A percentile compares a stretch with the other conserved stretches of the same genome.
phyloP scores from a whole-genome alignment of 2,329 filamentous ascomycete genomes.

The Claviceps paspali region DNA sequence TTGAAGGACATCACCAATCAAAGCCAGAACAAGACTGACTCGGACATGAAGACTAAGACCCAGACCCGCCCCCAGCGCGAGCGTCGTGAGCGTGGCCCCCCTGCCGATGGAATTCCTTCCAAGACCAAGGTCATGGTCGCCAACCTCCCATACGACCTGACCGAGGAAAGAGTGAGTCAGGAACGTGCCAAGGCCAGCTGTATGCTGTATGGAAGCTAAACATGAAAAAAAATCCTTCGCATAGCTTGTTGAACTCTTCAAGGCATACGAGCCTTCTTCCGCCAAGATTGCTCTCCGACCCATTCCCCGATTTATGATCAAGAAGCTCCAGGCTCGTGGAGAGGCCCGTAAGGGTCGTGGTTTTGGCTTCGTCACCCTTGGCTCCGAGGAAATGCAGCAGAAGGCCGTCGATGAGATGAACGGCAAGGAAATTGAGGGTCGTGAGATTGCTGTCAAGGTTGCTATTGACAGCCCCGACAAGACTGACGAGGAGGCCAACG shows the following conservation, averaged over 20 bases:
- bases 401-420: constrained; percentile 98
- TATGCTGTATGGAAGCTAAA: background rate
- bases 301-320: constrained; percentile 99
- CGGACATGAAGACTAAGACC: constrained; percentile 42
- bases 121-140: constrained; percentile 99
- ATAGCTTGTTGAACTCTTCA: constrained; percentile 97
- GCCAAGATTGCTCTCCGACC: constrained; percentile 98
- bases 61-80: constrained; percentile 41
- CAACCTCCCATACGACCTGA: constrained; percentile 95
- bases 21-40: constrained; percentile 37
- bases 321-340: constrained; percentile 96
- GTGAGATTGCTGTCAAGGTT: constrained; percentile 99
- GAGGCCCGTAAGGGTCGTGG: constrained; percentile 98
- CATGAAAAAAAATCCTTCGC: background rate
- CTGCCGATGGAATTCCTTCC: constrained; percentile 91
- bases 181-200: background rate
- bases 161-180: constrained; percentile 77
- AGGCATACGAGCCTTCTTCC: constrained; percentile 77
- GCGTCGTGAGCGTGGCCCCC: constrained; percentile 75
- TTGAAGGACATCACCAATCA: constrained; percentile 48
- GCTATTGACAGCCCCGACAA: constrained; percentile 99
- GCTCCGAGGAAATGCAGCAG: constrained; percentile 88
- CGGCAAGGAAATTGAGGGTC: constrained; percentile 96
- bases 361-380: constrained; percentile 94
- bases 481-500: constrained; percentile 69